Evolutionary conservation across 2,329 filamentous ascomycete species (phyloP), one percentile per base, ranked within the genome.

Genomic region (Fonsecaea pugnacius): DNA sequence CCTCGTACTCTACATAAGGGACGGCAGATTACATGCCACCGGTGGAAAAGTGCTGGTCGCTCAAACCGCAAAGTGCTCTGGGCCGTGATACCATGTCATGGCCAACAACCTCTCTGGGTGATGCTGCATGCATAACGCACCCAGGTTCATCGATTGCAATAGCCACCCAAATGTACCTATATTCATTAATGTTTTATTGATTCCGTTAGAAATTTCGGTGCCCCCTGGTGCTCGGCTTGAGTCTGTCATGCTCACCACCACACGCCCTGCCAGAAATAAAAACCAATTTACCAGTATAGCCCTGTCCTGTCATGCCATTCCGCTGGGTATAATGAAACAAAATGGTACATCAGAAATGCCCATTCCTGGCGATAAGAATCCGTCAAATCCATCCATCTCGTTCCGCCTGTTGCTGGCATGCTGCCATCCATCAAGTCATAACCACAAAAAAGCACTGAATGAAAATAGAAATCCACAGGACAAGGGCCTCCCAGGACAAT

Each of bases 251-350:
- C 58, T 51, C 40, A 58, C 50, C 27, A 60, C 32, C 63, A 52
- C 56, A 56, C 55, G 61, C 64, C 54, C 46, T 53, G 52, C 54
- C 53, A 30, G 48, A 52, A 58, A 58, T 7, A 62, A 46, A 48
- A 21, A 30, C 27, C 27, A 30, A 4, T 30, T 35, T 55, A 56
- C 52, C 21, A 59, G 30, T 48, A 54, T 57, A 55, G 52, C 30
- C 48, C 52, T 61, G 52, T 55, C 35, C 51, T 65, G 63, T 58
- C 62, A 27, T 64, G 55, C 61, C 58, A 46, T 43, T 35, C 57
- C 58, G 46, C 58, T 66, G 66, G 66, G 66, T 68, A 68, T 68
- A 66, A 57, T 58, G 40, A 59, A 60, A 60, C 60, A 62, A 60
- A 51, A 57, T 57, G 59, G 65, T 58, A 57, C 60, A 27, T 36